Conservation (phyloP, 805 yeast species). For the Teunomyces funiuensis region DNA sequence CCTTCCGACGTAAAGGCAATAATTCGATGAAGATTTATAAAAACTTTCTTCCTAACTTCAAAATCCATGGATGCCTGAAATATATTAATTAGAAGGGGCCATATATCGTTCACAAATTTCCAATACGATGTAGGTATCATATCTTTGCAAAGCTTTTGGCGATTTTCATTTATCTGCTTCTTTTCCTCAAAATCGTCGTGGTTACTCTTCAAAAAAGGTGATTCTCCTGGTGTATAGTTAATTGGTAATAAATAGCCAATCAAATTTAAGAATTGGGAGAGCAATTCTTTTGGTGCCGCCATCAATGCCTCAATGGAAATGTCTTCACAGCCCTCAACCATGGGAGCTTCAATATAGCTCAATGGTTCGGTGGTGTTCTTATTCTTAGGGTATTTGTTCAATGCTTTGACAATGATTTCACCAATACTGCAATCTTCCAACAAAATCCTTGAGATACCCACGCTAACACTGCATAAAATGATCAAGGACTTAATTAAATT, state of each 20-base stretch:
- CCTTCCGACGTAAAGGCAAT: constrained; percentile 35
- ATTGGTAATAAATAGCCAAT: constrained; percentile 60
- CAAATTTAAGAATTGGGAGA: constrained; percentile 54
- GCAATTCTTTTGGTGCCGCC: constrained; percentile 68
- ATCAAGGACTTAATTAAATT: constrained; percentile 44
- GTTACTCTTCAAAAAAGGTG: constrained; percentile 28
- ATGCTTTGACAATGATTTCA: constrained; percentile 45
- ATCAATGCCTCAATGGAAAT: constrained; percentile 68
- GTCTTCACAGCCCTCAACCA: constrained; percentile 6
- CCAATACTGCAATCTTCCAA: constrained; percentile 51
- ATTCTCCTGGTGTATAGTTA: constrained; percentile 24
- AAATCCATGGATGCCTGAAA: constrained; percentile 74
- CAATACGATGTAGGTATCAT: constrained; percentile 22
- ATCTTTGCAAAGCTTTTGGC: constrained; percentile 30
- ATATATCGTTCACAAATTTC: constrained; percentile 45
- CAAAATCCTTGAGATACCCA: constrained; percentile 44
- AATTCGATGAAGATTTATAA: constrained; percentile 55
- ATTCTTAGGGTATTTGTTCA: constrained; percentile 50
- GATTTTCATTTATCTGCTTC: constrained; percentile 26
- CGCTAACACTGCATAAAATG: constrained; percentile 42
- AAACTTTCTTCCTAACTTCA: constrained; percentile 56
- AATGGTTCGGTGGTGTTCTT: constrained; percentile 1
- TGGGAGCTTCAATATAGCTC: background rate
- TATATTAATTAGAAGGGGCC: constrained; percentile 57
- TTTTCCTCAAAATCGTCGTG: constrained; percentile 23